Conservation (phyloP, 768 basidiomycete species). For the Pisolithus orientalis region DNA sequence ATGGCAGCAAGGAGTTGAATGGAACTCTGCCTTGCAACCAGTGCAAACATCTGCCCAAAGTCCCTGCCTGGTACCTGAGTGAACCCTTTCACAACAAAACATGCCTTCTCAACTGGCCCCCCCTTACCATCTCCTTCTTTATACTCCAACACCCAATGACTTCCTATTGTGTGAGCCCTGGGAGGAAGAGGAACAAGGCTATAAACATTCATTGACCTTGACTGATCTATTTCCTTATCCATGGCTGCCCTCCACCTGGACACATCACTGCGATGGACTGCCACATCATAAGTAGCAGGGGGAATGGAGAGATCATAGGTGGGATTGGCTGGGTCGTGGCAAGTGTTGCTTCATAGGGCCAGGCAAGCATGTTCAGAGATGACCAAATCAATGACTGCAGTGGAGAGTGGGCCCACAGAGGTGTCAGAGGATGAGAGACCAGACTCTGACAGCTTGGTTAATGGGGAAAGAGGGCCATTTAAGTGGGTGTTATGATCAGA, state of each 20-base stretch:
- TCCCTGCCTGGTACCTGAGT: background rate
- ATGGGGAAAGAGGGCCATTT: background rate
- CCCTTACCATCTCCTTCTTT: background rate
- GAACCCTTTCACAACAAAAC: background rate
- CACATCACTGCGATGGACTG: background rate
- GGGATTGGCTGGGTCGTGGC: background rate
- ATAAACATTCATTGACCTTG: too few species aligned
- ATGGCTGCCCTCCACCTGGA: slow-evolving; percentile 2
- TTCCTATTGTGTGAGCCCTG: too few species aligned
- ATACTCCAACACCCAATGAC: too few species aligned
- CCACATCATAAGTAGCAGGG: background rate
- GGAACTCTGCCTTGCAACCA: too few species aligned
- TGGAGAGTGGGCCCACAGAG: background rate
- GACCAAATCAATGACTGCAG: slow-evolving; percentile 5
- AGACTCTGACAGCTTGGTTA: background rate
- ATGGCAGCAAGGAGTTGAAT: too few species aligned
- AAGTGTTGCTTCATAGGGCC: background rate
- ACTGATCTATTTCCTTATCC: background rate
- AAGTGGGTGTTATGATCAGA: too few species aligned
- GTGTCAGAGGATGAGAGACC: background rate
- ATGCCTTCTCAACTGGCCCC: background rate
- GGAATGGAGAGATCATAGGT: background rate
- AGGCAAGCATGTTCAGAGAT: slow-evolving; percentile 1
- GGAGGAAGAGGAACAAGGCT: too few species aligned
- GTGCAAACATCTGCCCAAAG: too few species aligned